Evolutionary conservation across 169 alveolate genomes (phyloP).

Genomic region (Plasmodium falciparum): DNA sequence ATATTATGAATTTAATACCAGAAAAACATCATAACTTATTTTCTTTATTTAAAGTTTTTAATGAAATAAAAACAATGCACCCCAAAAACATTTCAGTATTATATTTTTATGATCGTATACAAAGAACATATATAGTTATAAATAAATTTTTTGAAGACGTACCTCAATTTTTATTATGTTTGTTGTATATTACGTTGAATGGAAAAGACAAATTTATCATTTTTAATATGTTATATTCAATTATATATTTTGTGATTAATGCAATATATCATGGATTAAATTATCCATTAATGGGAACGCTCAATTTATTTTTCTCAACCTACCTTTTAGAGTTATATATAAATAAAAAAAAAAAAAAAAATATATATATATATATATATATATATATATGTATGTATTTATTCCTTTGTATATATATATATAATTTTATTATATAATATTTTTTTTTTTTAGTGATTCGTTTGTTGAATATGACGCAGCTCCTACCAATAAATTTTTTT

Average conservation of each 20-base stretch:
- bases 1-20: constrained; percentile 22
- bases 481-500: constrained; percentile 40
- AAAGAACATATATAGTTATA: constrained; percentile 24
- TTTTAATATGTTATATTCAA: constrained; percentile 12
- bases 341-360: neutral
- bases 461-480: constrained; percentile 42
- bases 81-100: neutral
- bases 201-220: constrained; percentile 29
- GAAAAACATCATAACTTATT: constrained; percentile 29
- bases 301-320: constrained; percentile 9
- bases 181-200: constrained; percentile 5
- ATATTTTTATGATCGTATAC: constrained; percentile 25
- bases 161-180: constrained; percentile 44
- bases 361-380: neutral
- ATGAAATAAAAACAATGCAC: constrained; percentile 1
- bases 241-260: neutral
- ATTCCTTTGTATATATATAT: neutral
- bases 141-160: constrained; percentile 61
- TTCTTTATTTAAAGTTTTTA: constrained; percentile 36
- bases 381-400: neutral
- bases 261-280: neutral
- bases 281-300: neutral
- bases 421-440: neutral
- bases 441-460: constrained; percentile 16
- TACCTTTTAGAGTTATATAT: constrained; percentile 11